Evolutionary conservation across 2,329 filamentous ascomycete genomes (phyloP).

Genomic region (Trichoderma polysporum): DNA sequence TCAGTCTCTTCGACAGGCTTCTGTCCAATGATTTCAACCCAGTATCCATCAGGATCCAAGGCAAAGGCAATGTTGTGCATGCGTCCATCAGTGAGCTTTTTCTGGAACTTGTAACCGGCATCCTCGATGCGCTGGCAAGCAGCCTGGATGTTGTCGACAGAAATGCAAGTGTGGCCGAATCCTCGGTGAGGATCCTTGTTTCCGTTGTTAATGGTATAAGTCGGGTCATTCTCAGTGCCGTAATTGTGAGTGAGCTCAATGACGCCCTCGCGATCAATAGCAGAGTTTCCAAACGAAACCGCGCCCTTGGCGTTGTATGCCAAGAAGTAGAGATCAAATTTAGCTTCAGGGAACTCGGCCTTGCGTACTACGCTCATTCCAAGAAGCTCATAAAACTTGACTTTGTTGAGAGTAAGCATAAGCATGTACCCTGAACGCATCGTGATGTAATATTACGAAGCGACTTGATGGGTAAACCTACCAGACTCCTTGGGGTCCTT

Average conservation of each 20-base stretch:
- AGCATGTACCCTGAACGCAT: neutral
- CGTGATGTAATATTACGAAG: too few species aligned
- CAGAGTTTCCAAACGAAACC: conserved; percentile 67
- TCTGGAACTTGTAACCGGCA: conserved; percentile 91
- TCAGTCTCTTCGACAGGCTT: conserved; percentile 72
- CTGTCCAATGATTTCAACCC: conserved; percentile 80
- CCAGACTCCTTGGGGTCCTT: conserved; percentile 85
- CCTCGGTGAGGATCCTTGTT: conserved; percentile 85
- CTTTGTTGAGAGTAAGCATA: conserved; percentile 37
- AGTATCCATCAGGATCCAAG: conserved; percentile 83
- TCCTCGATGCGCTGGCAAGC: conserved; percentile 88
- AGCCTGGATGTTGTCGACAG: conserved; percentile 80
- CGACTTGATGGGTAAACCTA: conserved; percentile 39
- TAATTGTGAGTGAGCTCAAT: conserved; percentile 85
- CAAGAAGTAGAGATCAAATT: conserved; percentile 95
- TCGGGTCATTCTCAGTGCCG: conserved; percentile 81
- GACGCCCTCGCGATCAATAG: conserved; percentile 82
- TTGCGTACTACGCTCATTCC: conserved; percentile 83
- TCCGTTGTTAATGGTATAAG: conserved; percentile 81
- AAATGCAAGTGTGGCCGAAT: conserved; percentile 84
- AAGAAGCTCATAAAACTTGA: conserved; percentile 93
- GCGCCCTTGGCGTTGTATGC: conserved; percentile 79
- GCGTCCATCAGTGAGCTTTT: conserved; percentile 84
- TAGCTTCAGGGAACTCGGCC: conserved; percentile 78
- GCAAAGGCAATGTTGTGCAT: conserved; percentile 90